A percentile compares a stretch with the other conserved stretches of the same genome.
These are phyloP conservation scores for Neurospora terricola DNA, from an alignment of 495 filamentous ascomycete genomes.

Conservation along the genomic window DNA sequence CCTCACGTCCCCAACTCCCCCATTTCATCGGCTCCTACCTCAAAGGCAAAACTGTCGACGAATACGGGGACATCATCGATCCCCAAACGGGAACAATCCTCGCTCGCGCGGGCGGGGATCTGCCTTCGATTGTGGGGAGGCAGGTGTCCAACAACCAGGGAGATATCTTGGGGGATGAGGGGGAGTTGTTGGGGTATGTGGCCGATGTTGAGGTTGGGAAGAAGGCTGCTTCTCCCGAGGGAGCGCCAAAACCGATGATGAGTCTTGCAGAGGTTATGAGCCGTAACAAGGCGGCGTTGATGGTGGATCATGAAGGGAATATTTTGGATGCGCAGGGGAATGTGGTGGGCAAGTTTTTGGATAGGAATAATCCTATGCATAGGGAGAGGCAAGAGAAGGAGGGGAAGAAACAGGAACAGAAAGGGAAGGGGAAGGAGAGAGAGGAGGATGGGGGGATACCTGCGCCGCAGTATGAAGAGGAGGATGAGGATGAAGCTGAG, in stretches of 20 bases:
- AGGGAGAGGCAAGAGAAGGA: conserved; percentile 1
- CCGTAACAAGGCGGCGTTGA: conserved; percentile 23
- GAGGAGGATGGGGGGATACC: neutral
- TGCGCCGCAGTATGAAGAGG: conserved; percentile 10
- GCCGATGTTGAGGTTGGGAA: conserved; percentile 29
- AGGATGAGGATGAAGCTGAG: neutral
- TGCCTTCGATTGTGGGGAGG: conserved; percentile 36
- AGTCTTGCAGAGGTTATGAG: conserved; percentile 30
- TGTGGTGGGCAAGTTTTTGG: conserved; percentile 36
- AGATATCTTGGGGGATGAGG: conserved; percentile 34
- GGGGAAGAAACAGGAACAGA: neutral
- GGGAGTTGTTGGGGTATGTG: conserved; percentile 38
- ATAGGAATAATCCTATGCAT: conserved; percentile 27
- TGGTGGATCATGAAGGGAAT: conserved; percentile 36
- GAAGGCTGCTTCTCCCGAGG: neutral
- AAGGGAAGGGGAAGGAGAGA: neutral
- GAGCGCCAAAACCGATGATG: conserved; percentile 5
- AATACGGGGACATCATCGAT: conserved; percentile 71
- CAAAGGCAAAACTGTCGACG: conserved; percentile 60
- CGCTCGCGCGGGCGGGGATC: conserved; percentile 35
- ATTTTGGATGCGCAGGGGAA: conserved; percentile 33
- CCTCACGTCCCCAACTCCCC: conserved; percentile 16
- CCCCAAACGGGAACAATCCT: conserved; percentile 31
- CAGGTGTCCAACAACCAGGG: conserved; percentile 30
- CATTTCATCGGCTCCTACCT: conserved; percentile 44